These are phyloP conservation scores for Erythrobasidium hasegawianum DNA, from an alignment of 1,284 basidiomycete genomes.

Conservation along the genomic window DNA sequence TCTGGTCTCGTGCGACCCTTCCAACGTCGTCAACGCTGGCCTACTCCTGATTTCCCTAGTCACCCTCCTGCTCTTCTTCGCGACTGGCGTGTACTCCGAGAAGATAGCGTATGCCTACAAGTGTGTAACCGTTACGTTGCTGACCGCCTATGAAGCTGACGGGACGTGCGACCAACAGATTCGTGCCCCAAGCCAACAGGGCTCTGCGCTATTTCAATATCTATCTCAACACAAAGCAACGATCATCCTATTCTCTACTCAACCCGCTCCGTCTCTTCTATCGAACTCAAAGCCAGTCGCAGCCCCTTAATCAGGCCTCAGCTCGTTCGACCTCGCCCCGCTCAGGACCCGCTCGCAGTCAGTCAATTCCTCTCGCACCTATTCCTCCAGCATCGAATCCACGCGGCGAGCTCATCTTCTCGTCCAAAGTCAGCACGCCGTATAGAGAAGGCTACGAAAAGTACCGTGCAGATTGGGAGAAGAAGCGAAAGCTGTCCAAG, in stretches of 20 bases:
- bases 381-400: conserved; percentile 87
- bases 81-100: conserved; percentile 91
- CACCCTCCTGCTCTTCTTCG: conserved; percentile 90
- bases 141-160: not conserved
- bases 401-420: conserved; percentile 93
- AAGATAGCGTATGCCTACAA: conserved; percentile 94
- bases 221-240: conserved; percentile 87
- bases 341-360: conserved; percentile 46
- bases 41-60: conserved; percentile 78
- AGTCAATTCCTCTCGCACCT: conserved; percentile 60
- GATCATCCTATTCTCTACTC: conserved; percentile 54
- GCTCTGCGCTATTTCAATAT: conserved; percentile 90
- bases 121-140: conserved; percentile 55
- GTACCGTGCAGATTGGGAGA: conserved; percentile 86
- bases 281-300: not conserved
- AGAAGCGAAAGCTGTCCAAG: conserved; percentile 45
- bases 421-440: conserved; percentile 70
- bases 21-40: conserved; percentile 58
- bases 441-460: conserved; percentile 92
- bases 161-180: conserved; percentile 57
- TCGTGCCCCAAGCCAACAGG: conserved; percentile 92
- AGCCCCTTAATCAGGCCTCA: not conserved
- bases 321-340: conserved; percentile 21
- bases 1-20: conserved; percentile 67
- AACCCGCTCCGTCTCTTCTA: conserved; percentile 23